phyloP scores from a whole-genome alignment of 192 early-diverging fungal species.

The Gonapodya prolifera region DNA sequence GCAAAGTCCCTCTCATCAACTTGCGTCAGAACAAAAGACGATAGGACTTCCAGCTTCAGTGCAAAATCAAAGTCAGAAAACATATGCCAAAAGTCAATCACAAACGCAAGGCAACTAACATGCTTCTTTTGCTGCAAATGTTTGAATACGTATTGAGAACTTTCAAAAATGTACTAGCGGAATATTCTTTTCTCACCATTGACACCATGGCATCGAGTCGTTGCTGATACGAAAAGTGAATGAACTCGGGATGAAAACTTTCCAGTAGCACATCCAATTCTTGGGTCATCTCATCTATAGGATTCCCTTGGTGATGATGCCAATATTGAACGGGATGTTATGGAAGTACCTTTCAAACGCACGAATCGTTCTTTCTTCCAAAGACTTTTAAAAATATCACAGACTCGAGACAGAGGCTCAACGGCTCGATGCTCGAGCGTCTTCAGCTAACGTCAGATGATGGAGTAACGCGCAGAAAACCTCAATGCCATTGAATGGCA shows the following conservation, averaged over 20 bases:
- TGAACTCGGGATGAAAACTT: neutral
- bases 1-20: neutral
- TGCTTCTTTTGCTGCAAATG: neutral
- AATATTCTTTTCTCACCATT: neutral
- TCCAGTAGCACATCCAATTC: neutral
- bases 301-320: too few species aligned
- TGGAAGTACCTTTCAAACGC: neutral
- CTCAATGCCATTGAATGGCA: too few species aligned
- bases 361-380: neutral
- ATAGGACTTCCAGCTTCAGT: neutral
- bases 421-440: neutral
- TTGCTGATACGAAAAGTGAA: neutral
- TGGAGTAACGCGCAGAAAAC: neutral
- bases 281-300: neutral
- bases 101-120: neutral
- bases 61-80: neutral
- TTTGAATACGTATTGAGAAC: neutral
- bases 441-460: neutral
- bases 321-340: too few species aligned
- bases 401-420: neutral
- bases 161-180: neutral
- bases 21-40: neutral
- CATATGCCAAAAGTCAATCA: neutral
- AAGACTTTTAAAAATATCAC: neutral
- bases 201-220: neutral